phyloP scores from a whole-genome alignment of 2,329 filamentous ascomycete species.

The Ceratocystis cubensis region DNA sequence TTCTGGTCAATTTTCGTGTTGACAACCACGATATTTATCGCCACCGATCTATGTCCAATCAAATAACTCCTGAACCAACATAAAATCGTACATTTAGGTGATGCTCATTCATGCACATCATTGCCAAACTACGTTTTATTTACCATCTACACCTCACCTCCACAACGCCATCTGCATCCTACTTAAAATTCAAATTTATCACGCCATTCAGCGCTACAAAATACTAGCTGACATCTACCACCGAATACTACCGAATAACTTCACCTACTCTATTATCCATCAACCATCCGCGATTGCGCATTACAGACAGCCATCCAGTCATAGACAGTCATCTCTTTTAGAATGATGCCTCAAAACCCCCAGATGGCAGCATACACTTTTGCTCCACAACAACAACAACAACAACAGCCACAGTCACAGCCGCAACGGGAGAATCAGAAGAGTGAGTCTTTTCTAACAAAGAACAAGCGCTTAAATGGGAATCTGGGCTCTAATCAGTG shows the following conservation, averaged over 20 bases:
- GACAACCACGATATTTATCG: constrained; percentile 6
- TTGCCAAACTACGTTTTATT: neutral
- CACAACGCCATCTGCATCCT: too few species aligned
- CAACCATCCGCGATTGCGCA: neutral
- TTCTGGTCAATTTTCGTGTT: constrained; percentile 5
- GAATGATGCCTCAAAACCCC: constrained; percentile 52
- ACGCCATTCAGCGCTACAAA: neutral
- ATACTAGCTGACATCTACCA: neutral
- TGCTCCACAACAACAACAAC: constrained; percentile 45
- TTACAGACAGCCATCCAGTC: too few species aligned
- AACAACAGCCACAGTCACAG: constrained; percentile 30
- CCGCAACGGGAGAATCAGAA: constrained; percentile 25
- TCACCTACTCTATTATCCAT: neutral
- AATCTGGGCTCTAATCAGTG: constrained; percentile 26
- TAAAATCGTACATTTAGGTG: neutral
- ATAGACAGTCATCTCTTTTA: constrained; percentile 32
- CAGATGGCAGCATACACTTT: constrained; percentile 68
- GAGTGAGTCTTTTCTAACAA: constrained; percentile 15
- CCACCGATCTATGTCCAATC: constrained; percentile 31
- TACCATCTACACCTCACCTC: too few species aligned
- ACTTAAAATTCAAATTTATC: too few species aligned
- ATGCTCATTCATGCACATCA: neutral
- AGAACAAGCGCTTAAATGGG: neutral
- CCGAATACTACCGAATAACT: neutral
- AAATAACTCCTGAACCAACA: neutral